Evolutionary conservation across 805 yeast species (phyloP).

Genomic region (Saccharomycopsis fodiens): DNA sequence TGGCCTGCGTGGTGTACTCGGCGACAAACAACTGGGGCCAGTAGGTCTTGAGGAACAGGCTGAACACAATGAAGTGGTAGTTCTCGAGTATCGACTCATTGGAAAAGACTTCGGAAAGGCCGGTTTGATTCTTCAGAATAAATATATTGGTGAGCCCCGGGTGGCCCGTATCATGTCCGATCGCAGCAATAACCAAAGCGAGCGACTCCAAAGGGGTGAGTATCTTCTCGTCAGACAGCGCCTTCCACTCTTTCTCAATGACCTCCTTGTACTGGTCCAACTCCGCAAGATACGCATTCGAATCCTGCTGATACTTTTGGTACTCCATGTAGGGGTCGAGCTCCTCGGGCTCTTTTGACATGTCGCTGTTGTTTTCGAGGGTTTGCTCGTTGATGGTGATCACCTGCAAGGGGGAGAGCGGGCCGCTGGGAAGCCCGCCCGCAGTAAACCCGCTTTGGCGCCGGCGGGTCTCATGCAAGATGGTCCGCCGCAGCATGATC

Average conservation of each 20-base stretch:
- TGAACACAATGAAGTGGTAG: slow-evolving; percentile 67
- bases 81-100: slow-evolving; percentile 72
- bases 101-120: slow-evolving; percentile 54
- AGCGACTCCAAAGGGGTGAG: slow-evolving; percentile 40
- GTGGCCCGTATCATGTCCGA: slow-evolving; percentile 95
- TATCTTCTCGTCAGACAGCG: neutral
- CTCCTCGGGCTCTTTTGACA: slow-evolving; percentile 16
- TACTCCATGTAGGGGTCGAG: slow-evolving; percentile 19
- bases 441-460: neutral
- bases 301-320: slow-evolving; percentile 9
- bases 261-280: slow-evolving; percentile 12
- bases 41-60: slow-evolving; percentile 40
- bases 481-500: slow-evolving; percentile 13
- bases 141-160: slow-evolving; percentile 90
- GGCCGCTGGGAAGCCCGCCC: neutral
- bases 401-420: neutral
- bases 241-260: slow-evolving; percentile 11
- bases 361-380: slow-evolving; percentile 21
- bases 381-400: slow-evolving; percentile 16
- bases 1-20: neutral
- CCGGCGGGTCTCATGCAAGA: slow-evolving; percentile 9
- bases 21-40: slow-evolving; percentile 36
- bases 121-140: slow-evolving; percentile 49
- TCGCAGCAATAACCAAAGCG: slow-evolving; percentile 66
- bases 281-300: slow-evolving; percentile 15